phyloP scores from a whole-genome alignment of 768 basidiomycete genomes.

The Mycena leptocephala region DNA sequence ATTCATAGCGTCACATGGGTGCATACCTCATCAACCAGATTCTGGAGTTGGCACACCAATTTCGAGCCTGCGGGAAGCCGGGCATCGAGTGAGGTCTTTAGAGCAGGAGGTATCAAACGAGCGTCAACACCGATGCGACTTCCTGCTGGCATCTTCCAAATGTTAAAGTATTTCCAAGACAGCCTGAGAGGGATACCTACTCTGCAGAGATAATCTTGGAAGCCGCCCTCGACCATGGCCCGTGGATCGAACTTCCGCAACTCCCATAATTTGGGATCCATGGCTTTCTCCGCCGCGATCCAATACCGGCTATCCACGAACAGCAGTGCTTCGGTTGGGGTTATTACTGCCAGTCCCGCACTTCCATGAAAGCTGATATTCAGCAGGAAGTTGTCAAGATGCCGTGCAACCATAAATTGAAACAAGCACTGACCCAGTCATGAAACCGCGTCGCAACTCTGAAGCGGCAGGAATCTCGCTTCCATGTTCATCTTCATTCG shows the following conservation, averaged over 20 bases:
- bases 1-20: background rate
- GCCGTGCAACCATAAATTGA: background rate
- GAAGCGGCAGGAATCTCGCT: constrained; percentile 69
- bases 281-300: constrained; percentile 67
- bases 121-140: constrained; percentile 72
- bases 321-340: constrained; percentile 66
- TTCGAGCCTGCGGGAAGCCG: constrained; percentile 59
- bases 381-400: background rate
- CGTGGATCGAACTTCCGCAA: constrained; percentile 33
- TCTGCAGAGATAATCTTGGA: constrained; percentile 36
- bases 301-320: constrained; percentile 74
- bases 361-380: constrained; percentile 65
- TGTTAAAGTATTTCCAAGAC: background rate
- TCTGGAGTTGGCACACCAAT: constrained; percentile 69
- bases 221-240: constrained; percentile 33
- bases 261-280: constrained; percentile 51
- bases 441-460: constrained; percentile 72
- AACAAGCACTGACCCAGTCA: constrained; percentile 65
- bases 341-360: constrained; percentile 69
- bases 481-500: constrained; percentile 71
- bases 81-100: constrained; percentile 57
- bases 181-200: background rate
- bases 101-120: constrained; percentile 66
- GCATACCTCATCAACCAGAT: constrained; percentile 69
- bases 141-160: constrained; percentile 29